Base-by-base conservation (phyloP, 2,329 filamentous ascomycete genomes). In the Cladosporium sp. region DNA sequence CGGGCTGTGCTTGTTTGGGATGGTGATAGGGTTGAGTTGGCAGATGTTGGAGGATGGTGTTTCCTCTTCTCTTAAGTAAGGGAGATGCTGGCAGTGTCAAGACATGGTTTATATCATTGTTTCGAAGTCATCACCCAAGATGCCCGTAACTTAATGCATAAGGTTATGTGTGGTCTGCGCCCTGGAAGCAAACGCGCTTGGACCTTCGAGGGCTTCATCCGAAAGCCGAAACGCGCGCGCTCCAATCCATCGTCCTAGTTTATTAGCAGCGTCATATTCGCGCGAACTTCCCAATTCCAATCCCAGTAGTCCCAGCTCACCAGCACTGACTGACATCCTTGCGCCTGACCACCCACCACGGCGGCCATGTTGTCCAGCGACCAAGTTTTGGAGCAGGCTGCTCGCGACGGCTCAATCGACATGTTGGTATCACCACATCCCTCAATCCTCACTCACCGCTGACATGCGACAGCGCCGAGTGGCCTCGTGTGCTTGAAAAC, bases 401-500 rank as follows among this genome's bases (percentile, higher is more conserved):
- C 79, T 62, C 73, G 73, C 61, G 76, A 81, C 65, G 80, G 80
- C 59, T 70, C 74, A 45, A 75, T 83, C 59, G 77, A 82, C 57
- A 70, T 76, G 80, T 83, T 72, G 58, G 77, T 63, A 30, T 9
- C 27, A 13, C 39, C 38, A 36, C 36, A 27, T 19, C 7, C n/a
- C 13, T 33, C 9, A 15, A 11, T 19, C 13, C 22, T 27, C 11
- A 7, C 32, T 36, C 48, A 52, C 46, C 38, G 55, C 60, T 55
- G 52, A 64, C 57, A 33, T 49, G 53, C 42, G 49, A 57, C 67
- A 90, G 86, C 62, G 75, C 79, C 51, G 77, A 78, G 65, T 92
- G 87, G 87, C 83, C 84, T 29, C 70, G 70, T 51, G 75, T 89
- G 59, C 76, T 88, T 42, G 77, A 78, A 59, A 78, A 78, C 27